Base-by-base conservation (phyloP, 2,329 filamentous ascomycete species). In the Colletotrichum endophyticum region DNA sequence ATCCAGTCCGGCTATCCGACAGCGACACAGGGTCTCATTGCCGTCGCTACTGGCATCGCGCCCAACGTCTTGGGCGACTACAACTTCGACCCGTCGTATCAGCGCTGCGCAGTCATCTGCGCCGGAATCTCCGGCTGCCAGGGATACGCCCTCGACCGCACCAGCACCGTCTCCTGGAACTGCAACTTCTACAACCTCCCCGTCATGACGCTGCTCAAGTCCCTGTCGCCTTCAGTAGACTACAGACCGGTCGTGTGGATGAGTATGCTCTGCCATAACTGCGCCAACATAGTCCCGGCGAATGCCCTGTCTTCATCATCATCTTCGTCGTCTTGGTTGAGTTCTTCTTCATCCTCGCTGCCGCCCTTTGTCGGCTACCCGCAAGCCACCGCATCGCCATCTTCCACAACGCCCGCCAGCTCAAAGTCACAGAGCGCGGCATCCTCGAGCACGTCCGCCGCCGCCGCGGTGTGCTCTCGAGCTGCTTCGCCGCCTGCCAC, bases 101-200 rank as follows among this genome's bases (percentile, higher is more conserved):
- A 73, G 13, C 71, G 66, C n/a, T 69, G 71, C 36, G 71, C 49
- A 2, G 66, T 44, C 53, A 69, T 68, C 39, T 72, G 70, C 8
- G 64, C 64, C 12, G 71, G 71, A 4, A 28, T 70, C 28, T 12
- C 53, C 5, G 71, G 64, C 6, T 73, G 71, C n/a, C 63, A 53
- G 25, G 71, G 71, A 16, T 73, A 73, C 53, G 71, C 71, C n/a
- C 71, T 69, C 15, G 71, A 69, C 27, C 71, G 64, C 28, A 63
- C 34, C 36, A 70, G 67, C 66, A 56, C 44, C 12, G 36, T 39
- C 16, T 7, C 25, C 19, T 73, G 72, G 66, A 64, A 25, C 36
- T 73, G 72, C 66, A 70, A 32, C 30, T 70, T 73, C 39, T 69
- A 73, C 44, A n/a, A 5, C 57, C 36, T 44, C 2, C 30, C 70